phyloP scores from a whole-genome alignment of 2,329 filamentous ascomycete species.

The Huntiella bhutanensis region DNA sequence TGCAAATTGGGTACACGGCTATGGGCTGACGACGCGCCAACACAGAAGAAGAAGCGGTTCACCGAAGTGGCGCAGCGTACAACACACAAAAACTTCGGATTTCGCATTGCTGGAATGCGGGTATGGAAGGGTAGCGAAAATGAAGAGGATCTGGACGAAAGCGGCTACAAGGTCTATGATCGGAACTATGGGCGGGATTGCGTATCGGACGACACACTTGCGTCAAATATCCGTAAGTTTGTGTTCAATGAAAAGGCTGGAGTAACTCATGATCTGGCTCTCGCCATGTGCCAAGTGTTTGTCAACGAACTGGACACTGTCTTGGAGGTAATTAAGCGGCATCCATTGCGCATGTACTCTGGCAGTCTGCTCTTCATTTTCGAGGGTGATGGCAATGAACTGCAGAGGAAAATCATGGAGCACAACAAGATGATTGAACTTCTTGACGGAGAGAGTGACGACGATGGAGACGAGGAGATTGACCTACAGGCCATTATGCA shows the following conservation, averaged over 20 bases:
- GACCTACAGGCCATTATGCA: slow-evolving; percentile 21
- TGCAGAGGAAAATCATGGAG: slow-evolving; percentile 34
- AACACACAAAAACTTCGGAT: slow-evolving; percentile 40
- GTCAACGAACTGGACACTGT: slow-evolving; percentile 32
- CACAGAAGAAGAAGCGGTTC: slow-evolving; percentile 40
- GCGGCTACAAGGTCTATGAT: slow-evolving; percentile 40
- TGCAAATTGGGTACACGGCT: slow-evolving; percentile 75
- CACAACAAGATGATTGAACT: slow-evolving; percentile 29
- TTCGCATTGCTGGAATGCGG: slow-evolving; percentile 47
- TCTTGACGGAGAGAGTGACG: slow-evolving; percentile 20
- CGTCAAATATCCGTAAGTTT: slow-evolving; percentile 35
- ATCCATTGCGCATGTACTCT: slow-evolving; percentile 47
- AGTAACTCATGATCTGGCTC: slow-evolving; percentile 39
- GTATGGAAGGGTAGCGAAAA: slow-evolving; percentile 39
- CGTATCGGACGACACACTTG: slow-evolving; percentile 34
- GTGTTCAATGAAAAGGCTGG: slow-evolving; percentile 38
- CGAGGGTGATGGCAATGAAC: slow-evolving; percentile 39
- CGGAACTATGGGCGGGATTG: slow-evolving; percentile 40
- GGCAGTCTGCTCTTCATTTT: slow-evolving; percentile 43
- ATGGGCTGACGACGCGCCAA: slow-evolving; percentile 57
- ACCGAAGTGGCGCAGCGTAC: slow-evolving; percentile 39
- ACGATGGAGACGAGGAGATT: slow-evolving; percentile 18
- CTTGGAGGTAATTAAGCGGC: slow-evolving; percentile 30
- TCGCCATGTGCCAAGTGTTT: slow-evolving; percentile 34
- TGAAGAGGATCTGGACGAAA: slow-evolving; percentile 29